Percentiles rank a stretch among this genome's conserved stretches.
phyloP scores from a whole-genome alignment of 2,329 filamentous ascomycete genomes.

The Ceratocystis cubensis region DNA sequence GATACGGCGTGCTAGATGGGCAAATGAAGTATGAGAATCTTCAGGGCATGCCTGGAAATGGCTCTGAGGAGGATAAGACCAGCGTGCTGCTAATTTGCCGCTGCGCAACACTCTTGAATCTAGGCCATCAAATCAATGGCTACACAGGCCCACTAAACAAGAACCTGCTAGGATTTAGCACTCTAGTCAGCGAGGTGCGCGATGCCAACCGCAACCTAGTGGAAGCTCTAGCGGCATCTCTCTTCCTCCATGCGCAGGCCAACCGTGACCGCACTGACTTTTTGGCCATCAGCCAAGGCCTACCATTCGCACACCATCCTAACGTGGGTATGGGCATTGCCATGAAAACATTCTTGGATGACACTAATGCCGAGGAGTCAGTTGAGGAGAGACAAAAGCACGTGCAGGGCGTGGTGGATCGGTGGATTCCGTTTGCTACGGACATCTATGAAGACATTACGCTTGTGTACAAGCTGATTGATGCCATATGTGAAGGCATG shows the following conservation, averaged over 20 bases:
- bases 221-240: constrained; percentile 66
- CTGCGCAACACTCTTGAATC: constrained; percentile 67
- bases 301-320: constrained; percentile 57
- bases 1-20: constrained; percentile 63
- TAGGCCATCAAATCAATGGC: constrained; percentile 72
- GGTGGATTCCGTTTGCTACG: constrained; percentile 46
- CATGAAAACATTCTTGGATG: constrained; percentile 66
- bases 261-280: constrained; percentile 56
- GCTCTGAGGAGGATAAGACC: constrained; percentile 58
- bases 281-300: constrained; percentile 57
- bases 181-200: constrained; percentile 67
- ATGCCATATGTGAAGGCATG: constrained; percentile 44
- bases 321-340: constrained; percentile 68
- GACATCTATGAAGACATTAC: constrained; percentile 48
- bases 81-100: constrained; percentile 75
- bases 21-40: constrained; percentile 46
- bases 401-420: constrained; percentile 39
- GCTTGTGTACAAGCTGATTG: constrained; percentile 45
- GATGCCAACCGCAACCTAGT: constrained; percentile 68
- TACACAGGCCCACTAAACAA: constrained; percentile 92
- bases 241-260: constrained; percentile 71
- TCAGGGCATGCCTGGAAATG: constrained; percentile 43
- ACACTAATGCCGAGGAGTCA: constrained; percentile 44
- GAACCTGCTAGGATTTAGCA: constrained; percentile 75
- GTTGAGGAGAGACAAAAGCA: constrained; percentile 35